These are phyloP conservation scores for Lepiota brunneoincarnata DNA, from an alignment of 768 basidiomycete species.

Conservation along the genomic window DNA sequence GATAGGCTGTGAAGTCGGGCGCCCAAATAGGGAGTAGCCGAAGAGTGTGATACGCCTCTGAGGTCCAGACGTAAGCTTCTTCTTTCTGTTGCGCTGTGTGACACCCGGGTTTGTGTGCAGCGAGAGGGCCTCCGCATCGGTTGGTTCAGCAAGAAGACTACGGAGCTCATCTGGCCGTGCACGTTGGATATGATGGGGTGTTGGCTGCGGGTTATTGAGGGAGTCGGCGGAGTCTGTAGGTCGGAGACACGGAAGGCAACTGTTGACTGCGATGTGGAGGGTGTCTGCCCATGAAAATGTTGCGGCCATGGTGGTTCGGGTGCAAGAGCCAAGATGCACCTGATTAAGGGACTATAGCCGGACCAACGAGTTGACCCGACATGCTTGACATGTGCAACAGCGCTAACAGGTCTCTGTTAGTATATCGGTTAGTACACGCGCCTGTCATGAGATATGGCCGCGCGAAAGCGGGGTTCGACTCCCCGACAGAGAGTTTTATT, in stretches of 20 bases:
- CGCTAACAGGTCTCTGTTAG: constrained; percentile 3
- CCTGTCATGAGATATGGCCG: constrained; percentile 4
- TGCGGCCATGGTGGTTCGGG: constrained; percentile 24
- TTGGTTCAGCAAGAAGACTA: constrained; percentile 28
- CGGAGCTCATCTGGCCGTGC: constrained; percentile 37
- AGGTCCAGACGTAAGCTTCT: constrained; percentile 26
- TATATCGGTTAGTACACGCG: constrained; percentile 11
- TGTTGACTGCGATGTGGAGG: constrained; percentile 51
- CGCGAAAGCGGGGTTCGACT: constrained; percentile 20
- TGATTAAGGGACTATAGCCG: not conserved
- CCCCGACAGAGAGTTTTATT: constrained; percentile 15
- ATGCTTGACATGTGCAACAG: not conserved
- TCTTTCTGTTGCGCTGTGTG: constrained; percentile 17
- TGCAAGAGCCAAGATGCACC: not conserved
- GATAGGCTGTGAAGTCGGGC: constrained; percentile 40
- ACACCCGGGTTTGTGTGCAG: constrained; percentile 58
- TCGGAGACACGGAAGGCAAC: constrained; percentile 24
- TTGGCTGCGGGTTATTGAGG: constrained; percentile 17
- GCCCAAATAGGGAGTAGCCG: constrained; percentile 69
- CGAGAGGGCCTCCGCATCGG: constrained; percentile 62
- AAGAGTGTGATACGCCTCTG: constrained; percentile 51
- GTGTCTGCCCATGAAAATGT: constrained; percentile 60
- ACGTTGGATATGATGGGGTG: constrained; percentile 30
- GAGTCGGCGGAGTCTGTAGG: constrained; percentile 21
- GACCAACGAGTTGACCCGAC: not conserved